phyloP scores from a whole-genome alignment of 176 grass and related monocot genomes.

The Aechmea fasciata region DNA sequence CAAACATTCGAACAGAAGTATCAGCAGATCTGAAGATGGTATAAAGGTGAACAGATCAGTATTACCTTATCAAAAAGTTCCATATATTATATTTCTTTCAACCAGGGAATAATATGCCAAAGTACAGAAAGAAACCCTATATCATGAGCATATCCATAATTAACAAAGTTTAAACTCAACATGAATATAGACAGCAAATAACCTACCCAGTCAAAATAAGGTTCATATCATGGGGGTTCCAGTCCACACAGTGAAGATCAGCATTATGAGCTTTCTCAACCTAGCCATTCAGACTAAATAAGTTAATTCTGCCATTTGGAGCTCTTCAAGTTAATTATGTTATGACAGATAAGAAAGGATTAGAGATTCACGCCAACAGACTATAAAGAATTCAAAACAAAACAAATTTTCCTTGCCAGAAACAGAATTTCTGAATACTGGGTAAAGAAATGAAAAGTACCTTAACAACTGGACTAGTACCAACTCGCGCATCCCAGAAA shows the following conservation, averaged over 20 bases:
- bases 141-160: conserved; percentile 12
- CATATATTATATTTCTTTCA: neutral
- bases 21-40: conserved; percentile 69
- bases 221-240: conserved; percentile 76
- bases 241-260: conserved; percentile 94
- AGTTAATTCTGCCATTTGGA: neutral
- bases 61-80: too few species aligned
- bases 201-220: conserved; percentile 93
- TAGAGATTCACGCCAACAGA: neutral
- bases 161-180: neutral
- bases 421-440: conserved; percentile 2
- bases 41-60: neutral
- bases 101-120: neutral
- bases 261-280: conserved; percentile 92
- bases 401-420: neutral
- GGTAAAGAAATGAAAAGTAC: conserved; percentile 23
- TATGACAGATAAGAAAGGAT: neutral
- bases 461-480: conserved; percentile 73
- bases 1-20: conserved; percentile 84
- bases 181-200: neutral
- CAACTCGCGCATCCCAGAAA: conserved; percentile 89
- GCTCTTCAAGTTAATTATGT: neutral
- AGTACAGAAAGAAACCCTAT: neutral
- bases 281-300: conserved; percentile 25
- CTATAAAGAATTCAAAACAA: neutral